Evolutionary conservation across 2,329 filamentous ascomycete genomes (phyloP).

Genomic region (Beauveria scarabaeidicola): DNA sequence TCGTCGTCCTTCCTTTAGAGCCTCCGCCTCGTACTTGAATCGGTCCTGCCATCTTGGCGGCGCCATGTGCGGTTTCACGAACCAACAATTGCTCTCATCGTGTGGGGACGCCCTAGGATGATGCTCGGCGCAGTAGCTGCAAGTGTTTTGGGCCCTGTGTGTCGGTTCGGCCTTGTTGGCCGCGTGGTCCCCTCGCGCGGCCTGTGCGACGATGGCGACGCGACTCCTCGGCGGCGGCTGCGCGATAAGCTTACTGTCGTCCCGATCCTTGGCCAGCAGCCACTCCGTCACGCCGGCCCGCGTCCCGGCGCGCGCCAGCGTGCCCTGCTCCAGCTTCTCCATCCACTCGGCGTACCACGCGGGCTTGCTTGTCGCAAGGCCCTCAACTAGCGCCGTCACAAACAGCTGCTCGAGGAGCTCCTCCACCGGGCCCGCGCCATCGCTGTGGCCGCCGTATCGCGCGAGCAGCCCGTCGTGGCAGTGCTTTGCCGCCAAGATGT

Average conservation of each 20-base stretch:
- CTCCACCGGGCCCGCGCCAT: not conserved
- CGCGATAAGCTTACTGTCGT: not conserved
- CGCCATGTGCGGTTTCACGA: not conserved
- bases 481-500: not conserved
- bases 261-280: not conserved
- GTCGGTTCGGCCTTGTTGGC: not conserved
- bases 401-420: conserved; percentile 7
- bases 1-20: not conserved
- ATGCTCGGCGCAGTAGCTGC: not conserved
- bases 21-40: not conserved
- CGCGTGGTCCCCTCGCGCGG: too few species aligned
- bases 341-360: conserved; percentile 2
- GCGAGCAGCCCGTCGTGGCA: not conserved
- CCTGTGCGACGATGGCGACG: not conserved
- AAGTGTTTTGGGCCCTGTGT: not conserved
- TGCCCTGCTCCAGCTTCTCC: not conserved
- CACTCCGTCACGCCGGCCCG: not conserved
- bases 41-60: not conserved
- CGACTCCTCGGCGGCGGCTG: not conserved
- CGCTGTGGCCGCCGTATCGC: not conserved
- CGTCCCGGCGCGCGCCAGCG: not conserved
- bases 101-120: not conserved
- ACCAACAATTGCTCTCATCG: not conserved
- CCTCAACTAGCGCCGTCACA: not conserved
- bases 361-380: not conserved